These are phyloP conservation scores for Daldinia sp. DNA, from an alignment of 2,329 filamentous ascomycete species.

Conservation along the genomic window DNA sequence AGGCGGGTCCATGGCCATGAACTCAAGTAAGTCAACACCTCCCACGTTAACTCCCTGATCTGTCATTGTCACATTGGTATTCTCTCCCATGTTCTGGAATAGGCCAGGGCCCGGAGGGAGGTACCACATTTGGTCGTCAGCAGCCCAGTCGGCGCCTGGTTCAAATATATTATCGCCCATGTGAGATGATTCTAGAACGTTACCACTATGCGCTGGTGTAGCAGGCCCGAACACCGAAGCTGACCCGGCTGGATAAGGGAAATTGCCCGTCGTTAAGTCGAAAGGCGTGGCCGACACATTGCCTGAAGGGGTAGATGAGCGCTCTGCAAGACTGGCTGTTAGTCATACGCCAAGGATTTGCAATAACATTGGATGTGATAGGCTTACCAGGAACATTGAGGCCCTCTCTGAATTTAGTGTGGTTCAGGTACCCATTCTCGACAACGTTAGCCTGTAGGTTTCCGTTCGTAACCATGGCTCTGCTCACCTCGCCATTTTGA, in stretches of 20 bases:
- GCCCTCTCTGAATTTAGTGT: slow-evolving; percentile 48
- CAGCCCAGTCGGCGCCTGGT: slow-evolving; percentile 64
- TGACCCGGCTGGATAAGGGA: slow-evolving; percentile 64
- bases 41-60: slow-evolving; percentile 76
- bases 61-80: slow-evolving; percentile 72
- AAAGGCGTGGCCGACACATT: slow-evolving; percentile 74
- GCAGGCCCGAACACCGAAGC: slow-evolving; percentile 63
- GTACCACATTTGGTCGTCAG: slow-evolving; percentile 75
- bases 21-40: slow-evolving; percentile 74
- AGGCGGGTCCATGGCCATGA: slow-evolving; percentile 70
- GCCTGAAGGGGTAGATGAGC: slow-evolving; percentile 58
- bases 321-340: slow-evolving; percentile 49
- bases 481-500: slow-evolving; percentile 50
- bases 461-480: slow-evolving; percentile 44
- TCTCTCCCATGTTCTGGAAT: slow-evolving; percentile 71
- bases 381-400: slow-evolving; percentile 50
- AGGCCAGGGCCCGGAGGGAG: slow-evolving; percentile 72
- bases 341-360: slow-evolving; percentile 15
- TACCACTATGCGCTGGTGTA: slow-evolving; percentile 57
- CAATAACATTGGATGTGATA: neutral
- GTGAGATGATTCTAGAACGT: slow-evolving; percentile 49
- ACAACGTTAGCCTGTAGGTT: slow-evolving; percentile 50
- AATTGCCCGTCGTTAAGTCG: slow-evolving; percentile 66
- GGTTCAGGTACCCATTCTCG: slow-evolving; percentile 46
- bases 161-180: slow-evolving; percentile 59